phyloP scores from a whole-genome alignment of 2,329 filamentous ascomycete species.

The Fusarium kyushuense region DNA sequence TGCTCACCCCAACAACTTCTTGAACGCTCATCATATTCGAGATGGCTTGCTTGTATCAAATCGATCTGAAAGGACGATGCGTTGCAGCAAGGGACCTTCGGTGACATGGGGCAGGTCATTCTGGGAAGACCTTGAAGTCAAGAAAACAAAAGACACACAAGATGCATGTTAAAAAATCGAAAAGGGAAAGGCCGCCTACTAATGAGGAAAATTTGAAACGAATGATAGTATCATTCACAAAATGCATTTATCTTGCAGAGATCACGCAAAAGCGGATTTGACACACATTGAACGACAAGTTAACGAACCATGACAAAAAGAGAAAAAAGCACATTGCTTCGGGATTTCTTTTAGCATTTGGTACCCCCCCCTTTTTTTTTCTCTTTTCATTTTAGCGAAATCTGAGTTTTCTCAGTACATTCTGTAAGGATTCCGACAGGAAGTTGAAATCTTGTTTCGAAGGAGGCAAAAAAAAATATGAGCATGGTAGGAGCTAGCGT shows the following conservation, averaged over 20 bases:
- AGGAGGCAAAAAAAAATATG: slow-evolving; percentile 36
- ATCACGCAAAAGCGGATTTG: slow-evolving; percentile 1
- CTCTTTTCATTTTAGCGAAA: slow-evolving; percentile 11
- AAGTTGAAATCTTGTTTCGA: slow-evolving; percentile 12
- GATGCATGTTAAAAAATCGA: background rate
- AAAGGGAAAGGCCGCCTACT: slow-evolving; percentile 7
- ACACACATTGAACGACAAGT: slow-evolving; percentile 20
- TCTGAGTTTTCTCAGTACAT: background rate
- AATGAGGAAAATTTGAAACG: slow-evolving; percentile 24
- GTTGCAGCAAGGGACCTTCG: background rate
- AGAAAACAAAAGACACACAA: background rate
- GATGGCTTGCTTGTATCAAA: background rate
- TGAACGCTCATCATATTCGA: background rate
- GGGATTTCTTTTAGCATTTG: slow-evolving; percentile 19
- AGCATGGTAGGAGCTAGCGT: slow-evolving; percentile 42
- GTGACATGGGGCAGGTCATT: background rate
- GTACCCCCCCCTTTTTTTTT: no score
- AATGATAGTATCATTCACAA: slow-evolving; percentile 15
- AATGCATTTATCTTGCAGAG: slow-evolving; percentile 11
- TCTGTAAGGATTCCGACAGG: slow-evolving; percentile 4
- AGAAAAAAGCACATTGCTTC: slow-evolving; percentile 28
- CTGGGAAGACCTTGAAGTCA: background rate
- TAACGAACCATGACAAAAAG: slow-evolving; percentile 39
- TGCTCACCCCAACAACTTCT: background rate
- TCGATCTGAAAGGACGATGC: slow-evolving; percentile 11